A percentile compares a stretch with the other conserved stretches of the same genome.
These are phyloP conservation scores for Aspergillus saccharolyticus DNA, from an alignment of 495 filamentous ascomycete species.

Conservation along the genomic window DNA sequence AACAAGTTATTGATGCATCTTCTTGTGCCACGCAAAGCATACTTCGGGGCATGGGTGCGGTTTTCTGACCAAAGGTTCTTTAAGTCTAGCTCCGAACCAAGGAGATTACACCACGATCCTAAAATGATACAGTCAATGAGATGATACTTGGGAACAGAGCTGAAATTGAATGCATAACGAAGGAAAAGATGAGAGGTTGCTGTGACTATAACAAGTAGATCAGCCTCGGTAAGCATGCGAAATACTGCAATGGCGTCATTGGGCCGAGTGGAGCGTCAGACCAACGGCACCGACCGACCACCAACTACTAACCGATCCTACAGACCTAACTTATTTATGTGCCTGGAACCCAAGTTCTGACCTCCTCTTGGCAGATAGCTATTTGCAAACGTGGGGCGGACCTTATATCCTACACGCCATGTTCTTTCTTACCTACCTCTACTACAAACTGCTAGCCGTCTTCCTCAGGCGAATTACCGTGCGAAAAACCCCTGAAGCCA, in stretches of 20 bases:
- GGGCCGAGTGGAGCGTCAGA: neutral
- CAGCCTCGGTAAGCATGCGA: neutral
- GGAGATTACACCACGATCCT: too few species aligned
- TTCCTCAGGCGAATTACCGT: constrained; percentile 16
- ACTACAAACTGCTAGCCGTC: constrained; percentile 23
- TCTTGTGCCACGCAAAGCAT: too few species aligned
- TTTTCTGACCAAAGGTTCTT: too few species aligned
- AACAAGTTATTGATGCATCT: too few species aligned
- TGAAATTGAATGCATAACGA: too few species aligned
- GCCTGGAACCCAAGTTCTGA: neutral
- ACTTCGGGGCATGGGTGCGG: too few species aligned
- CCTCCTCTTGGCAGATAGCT: neutral
- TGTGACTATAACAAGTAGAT: too few species aligned
- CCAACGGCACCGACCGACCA: neutral
- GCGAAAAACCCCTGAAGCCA: constrained; percentile 7
- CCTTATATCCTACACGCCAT: constrained; percentile 5
- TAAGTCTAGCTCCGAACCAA: too few species aligned
- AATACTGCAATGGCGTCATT: neutral
- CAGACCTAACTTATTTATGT: too few species aligned
- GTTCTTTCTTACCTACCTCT: constrained; percentile 21
- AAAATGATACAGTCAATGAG: too few species aligned
- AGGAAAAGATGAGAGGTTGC: too few species aligned
- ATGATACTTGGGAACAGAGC: too few species aligned
- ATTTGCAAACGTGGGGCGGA: neutral
- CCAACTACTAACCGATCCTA: neutral